A percentile compares a stretch with the other conserved stretches of the same genome.
phyloP scores from a whole-genome alignment of 2,329 filamentous ascomycete species.

The Colletotrichum sansevieriae region DNA sequence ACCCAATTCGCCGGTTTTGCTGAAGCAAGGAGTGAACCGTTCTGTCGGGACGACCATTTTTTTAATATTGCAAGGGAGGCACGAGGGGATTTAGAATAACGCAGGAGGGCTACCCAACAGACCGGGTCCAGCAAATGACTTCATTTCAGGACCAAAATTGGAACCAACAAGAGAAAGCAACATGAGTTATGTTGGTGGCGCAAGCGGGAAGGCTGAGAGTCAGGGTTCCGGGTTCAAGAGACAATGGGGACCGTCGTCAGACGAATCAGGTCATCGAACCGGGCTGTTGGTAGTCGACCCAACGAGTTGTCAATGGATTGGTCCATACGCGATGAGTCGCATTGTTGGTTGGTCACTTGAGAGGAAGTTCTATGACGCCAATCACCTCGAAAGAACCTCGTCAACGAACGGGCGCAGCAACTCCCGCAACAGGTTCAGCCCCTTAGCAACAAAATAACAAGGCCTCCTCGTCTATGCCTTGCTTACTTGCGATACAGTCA shows the following conservation, averaged over 20 bases:
- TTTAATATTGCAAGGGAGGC: too few species aligned
- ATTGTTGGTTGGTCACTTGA: slow-evolving; percentile 13
- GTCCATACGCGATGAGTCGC: not conserved
- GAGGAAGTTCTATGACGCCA: slow-evolving; percentile 3
- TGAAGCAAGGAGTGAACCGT: too few species aligned
- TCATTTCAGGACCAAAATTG: too few species aligned
- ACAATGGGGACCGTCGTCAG: not conserved
- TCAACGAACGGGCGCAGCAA: slow-evolving; percentile 10
- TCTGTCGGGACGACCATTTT: too few species aligned
- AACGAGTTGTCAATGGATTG: not conserved
- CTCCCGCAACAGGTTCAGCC: not conserved
- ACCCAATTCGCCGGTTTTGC: too few species aligned
- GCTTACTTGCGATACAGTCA: not conserved
- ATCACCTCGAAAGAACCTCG: not conserved
- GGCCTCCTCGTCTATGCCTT: too few species aligned
- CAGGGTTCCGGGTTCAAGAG: not conserved
- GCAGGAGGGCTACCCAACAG: too few species aligned
- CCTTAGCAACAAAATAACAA: not conserved
- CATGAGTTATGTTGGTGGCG: not conserved
- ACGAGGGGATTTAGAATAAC: too few species aligned
- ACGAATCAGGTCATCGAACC: slow-evolving; percentile 1
- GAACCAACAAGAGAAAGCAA: not conserved
- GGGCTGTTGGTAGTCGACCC: slow-evolving; percentile 1
- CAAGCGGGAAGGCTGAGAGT: slow-evolving; percentile 1
- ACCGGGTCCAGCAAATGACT: too few species aligned